Percentiles rank a stretch among this genome's conserved stretches.
phyloP scores from a whole-genome alignment of 176 grass and related monocot genomes.

The Zizania latifolia region DNA sequence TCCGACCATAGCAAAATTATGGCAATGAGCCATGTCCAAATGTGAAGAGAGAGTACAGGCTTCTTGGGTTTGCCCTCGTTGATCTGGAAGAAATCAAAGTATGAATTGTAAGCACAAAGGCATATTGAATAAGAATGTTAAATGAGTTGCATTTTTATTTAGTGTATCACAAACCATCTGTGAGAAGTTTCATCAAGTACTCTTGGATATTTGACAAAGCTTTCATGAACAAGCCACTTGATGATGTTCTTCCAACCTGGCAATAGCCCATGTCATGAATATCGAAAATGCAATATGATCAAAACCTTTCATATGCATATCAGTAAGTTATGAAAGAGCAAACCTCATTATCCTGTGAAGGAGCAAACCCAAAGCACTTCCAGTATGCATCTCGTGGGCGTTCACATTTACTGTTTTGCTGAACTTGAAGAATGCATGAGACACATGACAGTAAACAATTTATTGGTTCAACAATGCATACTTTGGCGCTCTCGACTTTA shows the following conservation, averaged over 20 bases:
- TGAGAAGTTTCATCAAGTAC: slow-evolving; percentile 40
- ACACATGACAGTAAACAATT: slow-evolving; percentile 66
- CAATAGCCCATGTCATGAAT: slow-evolving; percentile 18
- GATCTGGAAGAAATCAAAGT: slow-evolving; percentile 40
- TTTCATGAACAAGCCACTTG: slow-evolving; percentile 60
- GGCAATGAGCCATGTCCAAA: slow-evolving; percentile 35
- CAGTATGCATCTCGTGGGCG: slow-evolving; percentile 43
- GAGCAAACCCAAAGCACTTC: slow-evolving; percentile 74
- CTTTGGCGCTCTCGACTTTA: slow-evolving; percentile 60
- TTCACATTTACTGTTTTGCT: slow-evolving; percentile 46
- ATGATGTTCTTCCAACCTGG: slow-evolving; percentile 57
- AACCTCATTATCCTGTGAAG: slow-evolving; percentile 85
- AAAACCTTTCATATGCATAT: slow-evolving; percentile 17
- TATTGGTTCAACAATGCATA: slow-evolving; percentile 63
- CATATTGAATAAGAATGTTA: slow-evolving; percentile 6
- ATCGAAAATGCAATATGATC: slow-evolving; percentile 3
- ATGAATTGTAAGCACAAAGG: slow-evolving; percentile 31
- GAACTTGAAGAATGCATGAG: slow-evolving; percentile 50
- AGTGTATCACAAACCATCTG: slow-evolving; percentile 59
- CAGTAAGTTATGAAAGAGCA: slow-evolving; percentile 14
- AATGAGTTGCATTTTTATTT: slow-evolving; percentile 5
- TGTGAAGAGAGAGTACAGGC: slow-evolving; percentile 23
- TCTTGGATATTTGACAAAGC: slow-evolving; percentile 63
- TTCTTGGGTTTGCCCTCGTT: slow-evolving; percentile 59
- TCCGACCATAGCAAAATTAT: slow-evolving; percentile 39